Percentiles rank a stretch among this genome's conserved stretches.
These are phyloP conservation scores for Myriosclerotinia curreyana DNA, from an alignment of 2,329 filamentous ascomycete species.

Conservation along the genomic window DNA sequence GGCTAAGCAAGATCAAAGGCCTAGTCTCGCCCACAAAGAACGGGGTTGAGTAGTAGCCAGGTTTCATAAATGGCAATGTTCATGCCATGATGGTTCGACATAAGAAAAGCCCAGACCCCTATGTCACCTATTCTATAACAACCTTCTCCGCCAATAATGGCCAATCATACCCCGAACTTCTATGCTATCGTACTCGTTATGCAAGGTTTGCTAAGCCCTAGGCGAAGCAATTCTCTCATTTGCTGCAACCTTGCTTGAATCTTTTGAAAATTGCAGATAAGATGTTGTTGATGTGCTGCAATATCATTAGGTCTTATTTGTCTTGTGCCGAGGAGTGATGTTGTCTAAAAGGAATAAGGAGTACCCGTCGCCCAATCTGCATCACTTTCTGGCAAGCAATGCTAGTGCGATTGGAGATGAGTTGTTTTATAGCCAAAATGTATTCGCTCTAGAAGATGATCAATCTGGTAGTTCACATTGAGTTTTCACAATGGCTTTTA, in stretches of 20 bases:
- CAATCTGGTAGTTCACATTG: background rate
- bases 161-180: background rate
- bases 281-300: too few species aligned
- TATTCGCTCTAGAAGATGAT: background rate
- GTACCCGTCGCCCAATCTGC: too few species aligned
- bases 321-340: too few species aligned
- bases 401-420: background rate
- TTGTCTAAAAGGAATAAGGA: too few species aligned
- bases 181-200: background rate
- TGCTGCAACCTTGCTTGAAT: background rate
- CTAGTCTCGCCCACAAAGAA: background rate
- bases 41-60: background rate
- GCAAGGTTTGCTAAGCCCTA: background rate
- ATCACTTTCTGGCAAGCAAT: too few species aligned
- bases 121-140: too few species aligned
- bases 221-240: background rate
- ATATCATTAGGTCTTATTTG: too few species aligned
- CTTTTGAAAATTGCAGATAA: background rate
- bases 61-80: background rate
- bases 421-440: background rate
- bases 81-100: background rate
- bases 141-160: too few species aligned
- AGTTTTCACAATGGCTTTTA: background rate
- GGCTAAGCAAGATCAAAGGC: background rate
- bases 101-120: background rate